Evolutionary conservation across 2,329 filamentous ascomycete genomes (phyloP).

Genomic region (Apiospora rasikravindrae): DNA sequence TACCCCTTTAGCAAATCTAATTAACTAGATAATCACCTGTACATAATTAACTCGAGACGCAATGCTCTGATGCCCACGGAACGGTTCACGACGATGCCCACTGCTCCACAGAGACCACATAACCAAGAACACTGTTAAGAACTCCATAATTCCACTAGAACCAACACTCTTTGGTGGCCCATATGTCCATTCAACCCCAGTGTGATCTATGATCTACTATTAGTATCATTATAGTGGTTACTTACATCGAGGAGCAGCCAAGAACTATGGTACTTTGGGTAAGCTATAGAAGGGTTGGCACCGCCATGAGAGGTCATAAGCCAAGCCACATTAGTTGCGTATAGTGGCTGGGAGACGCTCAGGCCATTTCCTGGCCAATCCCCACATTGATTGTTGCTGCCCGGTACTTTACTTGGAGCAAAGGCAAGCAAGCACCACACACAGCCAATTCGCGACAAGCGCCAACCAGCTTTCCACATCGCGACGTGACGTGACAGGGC

Average conservation of each 20-base stretch:
- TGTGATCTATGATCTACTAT: no score
- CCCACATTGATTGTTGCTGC: background rate
- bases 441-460: constrained; percentile 11
- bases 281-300: background rate
- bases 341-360: background rate
- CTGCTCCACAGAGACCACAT: background rate
- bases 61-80: background rate
- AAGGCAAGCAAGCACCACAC: background rate
- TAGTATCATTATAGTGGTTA: background rate
- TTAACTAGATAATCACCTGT: constrained; percentile 26
- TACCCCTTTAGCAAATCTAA: constrained; percentile 19
- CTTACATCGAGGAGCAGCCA: background rate
- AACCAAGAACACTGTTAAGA: background rate
- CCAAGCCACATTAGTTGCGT: background rate
- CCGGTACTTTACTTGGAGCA: background rate
- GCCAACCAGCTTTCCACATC: constrained; percentile 14
- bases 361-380: background rate
- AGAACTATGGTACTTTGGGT: background rate
- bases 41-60: constrained; percentile 19
- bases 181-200: background rate
- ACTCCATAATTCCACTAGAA: background rate
- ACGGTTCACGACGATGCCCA: background rate
- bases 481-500: constrained; percentile 9
- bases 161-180: no score
- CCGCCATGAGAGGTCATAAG: background rate